Evolutionary conservation across 371 early-diverging fungal species (phyloP).

Genomic region (Lichtheimia hyalospora): DNA sequence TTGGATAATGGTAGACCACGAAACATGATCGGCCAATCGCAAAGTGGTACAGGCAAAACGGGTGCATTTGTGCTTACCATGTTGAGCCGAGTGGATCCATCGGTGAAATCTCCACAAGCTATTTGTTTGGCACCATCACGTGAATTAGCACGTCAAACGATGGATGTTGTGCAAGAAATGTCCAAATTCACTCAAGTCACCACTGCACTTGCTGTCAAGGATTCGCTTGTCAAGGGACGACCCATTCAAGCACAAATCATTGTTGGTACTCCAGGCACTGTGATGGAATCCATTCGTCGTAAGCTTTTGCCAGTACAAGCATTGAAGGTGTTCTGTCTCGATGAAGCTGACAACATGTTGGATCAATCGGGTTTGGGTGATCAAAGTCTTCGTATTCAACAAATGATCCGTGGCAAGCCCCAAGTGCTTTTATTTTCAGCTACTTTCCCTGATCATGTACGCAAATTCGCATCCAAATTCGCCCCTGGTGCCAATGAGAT

Average conservation of each 20-base stretch:
- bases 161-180: slow-evolving; percentile 89
- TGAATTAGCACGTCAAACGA: slow-evolving; percentile 96
- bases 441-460: slow-evolving; percentile 88
- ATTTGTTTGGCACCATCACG: slow-evolving; percentile 96
- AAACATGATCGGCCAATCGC: slow-evolving; percentile 53
- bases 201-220: slow-evolving; percentile 78
- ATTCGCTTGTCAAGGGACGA: slow-evolving; percentile 48
- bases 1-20: slow-evolving; percentile 23
- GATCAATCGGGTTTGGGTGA: slow-evolving; percentile 88
- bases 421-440: slow-evolving; percentile 97
- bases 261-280: slow-evolving; percentile 97
- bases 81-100: slow-evolving; percentile 71
- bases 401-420: slow-evolving; percentile 61
- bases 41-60: slow-evolving; percentile 86
- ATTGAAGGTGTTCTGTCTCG: slow-evolving; percentile 83
- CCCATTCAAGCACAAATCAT: slow-evolving; percentile 76
- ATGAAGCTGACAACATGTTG: slow-evolving; percentile 96
- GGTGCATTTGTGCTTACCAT: slow-evolving; percentile 95
- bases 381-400: slow-evolving; percentile 80
- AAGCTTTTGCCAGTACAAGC: slow-evolving; percentile 54
- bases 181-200: slow-evolving; percentile 82
- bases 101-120: slow-evolving; percentile 63
- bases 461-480: slow-evolving; percentile 74
- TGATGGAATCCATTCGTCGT: slow-evolving; percentile 69
- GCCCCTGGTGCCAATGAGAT: slow-evolving; percentile 88